A percentile compares a stretch with the other conserved stretches of the same genome.
Evolutionary conservation across 2,329 filamentous ascomycete species (phyloP).

Genomic region (Ascosphaera apis): DNA sequence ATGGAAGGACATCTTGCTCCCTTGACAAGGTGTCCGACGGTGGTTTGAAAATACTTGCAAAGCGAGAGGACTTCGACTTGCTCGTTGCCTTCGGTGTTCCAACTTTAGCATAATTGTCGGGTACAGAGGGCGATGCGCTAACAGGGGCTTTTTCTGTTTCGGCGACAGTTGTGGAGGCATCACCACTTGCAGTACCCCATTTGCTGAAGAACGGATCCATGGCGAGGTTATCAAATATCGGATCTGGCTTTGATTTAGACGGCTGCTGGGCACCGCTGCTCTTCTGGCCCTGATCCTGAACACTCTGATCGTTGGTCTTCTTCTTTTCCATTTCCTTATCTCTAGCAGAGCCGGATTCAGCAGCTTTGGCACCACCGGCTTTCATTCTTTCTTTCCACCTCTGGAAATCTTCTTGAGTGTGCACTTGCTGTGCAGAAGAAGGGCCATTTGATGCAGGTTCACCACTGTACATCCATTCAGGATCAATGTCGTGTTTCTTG

Average conservation of each 20-base stretch:
- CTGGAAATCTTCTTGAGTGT: constrained; percentile 79
- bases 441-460: no score
- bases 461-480: constrained; percentile 87
- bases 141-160: constrained; percentile 20
- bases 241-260: constrained; percentile 17
- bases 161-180: constrained; percentile 4
- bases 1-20: constrained; percentile 10
- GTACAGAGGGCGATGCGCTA: no score
- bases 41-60: constrained; percentile 56
- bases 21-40: constrained; percentile 30
- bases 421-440: constrained; percentile 43
- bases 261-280: constrained; percentile 7
- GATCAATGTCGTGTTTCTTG: constrained; percentile 47
- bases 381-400: constrained; percentile 89
- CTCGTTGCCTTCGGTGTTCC: no score
- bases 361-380: constrained; percentile 26
- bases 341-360: no score
- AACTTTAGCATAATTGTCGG: no score
- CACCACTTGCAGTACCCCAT: constrained; percentile 24
- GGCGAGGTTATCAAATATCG: constrained; percentile 30
- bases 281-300: no score
- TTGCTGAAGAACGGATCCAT: constrained; percentile 59
- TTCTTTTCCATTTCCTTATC: constrained; percentile 24
- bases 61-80: constrained; percentile 58
- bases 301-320: constrained; percentile 9